phyloP scores from a whole-genome alignment of 169 alveolate genomes.

The Cryptosporidium xiaoi region DNA sequence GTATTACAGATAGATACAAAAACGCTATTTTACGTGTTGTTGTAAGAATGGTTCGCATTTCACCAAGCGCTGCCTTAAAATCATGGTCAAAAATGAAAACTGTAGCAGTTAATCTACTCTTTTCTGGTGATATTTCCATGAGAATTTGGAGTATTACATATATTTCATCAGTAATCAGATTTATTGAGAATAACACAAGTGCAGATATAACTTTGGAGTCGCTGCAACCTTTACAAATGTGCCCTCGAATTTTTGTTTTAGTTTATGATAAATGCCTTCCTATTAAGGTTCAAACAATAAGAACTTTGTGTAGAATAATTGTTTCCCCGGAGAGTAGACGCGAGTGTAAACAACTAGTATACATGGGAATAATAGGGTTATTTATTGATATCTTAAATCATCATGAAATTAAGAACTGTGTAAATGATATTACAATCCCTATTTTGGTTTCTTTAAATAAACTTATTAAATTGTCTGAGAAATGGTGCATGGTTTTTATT shows the following conservation, averaged over 20 bases:
- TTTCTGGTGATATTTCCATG: constrained; percentile 43
- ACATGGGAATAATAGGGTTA: constrained; percentile 66
- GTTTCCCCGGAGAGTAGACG: constrained; percentile 21
- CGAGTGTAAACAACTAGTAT: constrained; percentile 43
- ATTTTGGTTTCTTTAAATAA: constrained; percentile 26
- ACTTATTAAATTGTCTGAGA: constrained; percentile 29
- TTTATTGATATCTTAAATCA: constrained; percentile 49
- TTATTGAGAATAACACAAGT: constrained; percentile 10
- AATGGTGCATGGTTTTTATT: constrained; percentile 45
- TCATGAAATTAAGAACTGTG: constrained; percentile 14
- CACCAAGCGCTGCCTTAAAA: constrained; percentile 46
- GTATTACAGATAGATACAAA: constrained; percentile 24
- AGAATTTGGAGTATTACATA: constrained; percentile 52
- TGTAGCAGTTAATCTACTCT: neutral
- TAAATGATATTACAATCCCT: constrained; percentile 15
- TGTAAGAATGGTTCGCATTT: constrained; percentile 32
- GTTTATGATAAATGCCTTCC: constrained; percentile 56
- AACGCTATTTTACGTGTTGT: constrained; percentile 22
- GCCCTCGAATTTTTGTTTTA: constrained; percentile 33
- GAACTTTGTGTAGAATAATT: constrained; percentile 27
- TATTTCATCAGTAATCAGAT: constrained; percentile 38
- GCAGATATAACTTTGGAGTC: constrained; percentile 4
- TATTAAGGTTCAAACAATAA: constrained; percentile 23
- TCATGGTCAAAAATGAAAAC: constrained; percentile 35
- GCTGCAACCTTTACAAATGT: constrained; percentile 33